These are phyloP conservation scores for Saturnispora quitensis DNA, from an alignment of 805 yeast genomes.

Conservation along the genomic window DNA sequence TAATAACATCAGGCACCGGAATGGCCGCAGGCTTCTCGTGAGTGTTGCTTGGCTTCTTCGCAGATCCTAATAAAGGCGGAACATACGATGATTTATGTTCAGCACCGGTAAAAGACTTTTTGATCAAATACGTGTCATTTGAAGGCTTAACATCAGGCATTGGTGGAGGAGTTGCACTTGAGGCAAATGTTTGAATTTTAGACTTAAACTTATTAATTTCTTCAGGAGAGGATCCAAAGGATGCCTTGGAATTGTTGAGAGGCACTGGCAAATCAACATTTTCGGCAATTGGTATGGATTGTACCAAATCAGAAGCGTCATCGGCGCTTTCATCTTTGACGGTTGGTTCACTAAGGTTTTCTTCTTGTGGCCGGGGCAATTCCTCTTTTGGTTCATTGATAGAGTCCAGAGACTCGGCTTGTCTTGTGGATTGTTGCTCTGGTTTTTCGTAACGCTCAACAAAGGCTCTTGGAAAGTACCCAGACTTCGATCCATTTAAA, in stretches of 20 bases:
- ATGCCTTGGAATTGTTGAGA: not conserved
- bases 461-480: slow-evolving; percentile 84
- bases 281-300: not conserved
- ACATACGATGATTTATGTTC: slow-evolving; percentile 53
- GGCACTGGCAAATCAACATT: not conserved
- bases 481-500: slow-evolving; percentile 35
- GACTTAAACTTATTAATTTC: slow-evolving; percentile 1
- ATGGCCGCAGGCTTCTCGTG: slow-evolving; percentile 10
- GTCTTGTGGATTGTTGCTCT: not conserved
- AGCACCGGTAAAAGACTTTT: slow-evolving; percentile 46
- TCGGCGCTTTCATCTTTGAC: not conserved
- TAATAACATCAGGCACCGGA: slow-evolving; percentile 13
- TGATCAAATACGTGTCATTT: slow-evolving; percentile 35
- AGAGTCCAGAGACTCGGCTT: not conserved
- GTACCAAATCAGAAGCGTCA: not conserved
- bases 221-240: not conserved
- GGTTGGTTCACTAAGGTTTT: not conserved
- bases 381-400: not conserved
- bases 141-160: slow-evolving; percentile 26
- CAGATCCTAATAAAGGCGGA: slow-evolving; percentile 29
- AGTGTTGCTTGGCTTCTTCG: slow-evolving; percentile 5
- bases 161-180: slow-evolving; percentile 2
- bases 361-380: not conserved
- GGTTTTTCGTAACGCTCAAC: slow-evolving; percentile 37
- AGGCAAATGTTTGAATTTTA: slow-evolving; percentile 4